Base-by-base conservation (phyloP, 108 stramenopile genomes). In the Skeletonema menzelii region DNA sequence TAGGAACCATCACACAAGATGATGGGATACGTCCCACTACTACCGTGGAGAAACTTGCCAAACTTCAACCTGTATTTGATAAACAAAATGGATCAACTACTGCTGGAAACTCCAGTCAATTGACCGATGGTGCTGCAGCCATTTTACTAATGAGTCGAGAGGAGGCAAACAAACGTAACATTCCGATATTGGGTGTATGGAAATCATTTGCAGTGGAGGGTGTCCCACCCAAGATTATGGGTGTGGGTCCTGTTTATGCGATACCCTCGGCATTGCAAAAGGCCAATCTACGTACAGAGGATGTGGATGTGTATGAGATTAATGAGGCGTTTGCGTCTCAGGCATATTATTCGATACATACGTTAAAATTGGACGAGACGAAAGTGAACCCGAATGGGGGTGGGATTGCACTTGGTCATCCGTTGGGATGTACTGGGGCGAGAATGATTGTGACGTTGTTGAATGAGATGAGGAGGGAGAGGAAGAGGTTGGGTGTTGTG, bases 311-410 rank as follows among this genome's bases (percentile, higher is more conserved):
- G 14, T 97, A 76, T 74, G 98, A 99, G 84, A 90, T 99, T 65
- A 99, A 99, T 74, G 98, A 99, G 84, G 98, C 98, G 4, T 99
- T 99, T 75, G 97, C 97, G 0, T 86, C 87, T 31, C 97, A 97
- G 77, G 92, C 92, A 1, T 72, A 73, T 56, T 94, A 90, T 84
- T 95, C 89, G 38, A 80, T 95, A 11, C 58, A 86, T 47, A 79
- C 82, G 26, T 72, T 97, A 27, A 69, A 71, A 15, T 68, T 97
- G 10, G 40, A 64, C n/a, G 96, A 94, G 76, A n/a, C n/a, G n/a
- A n/a, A n/a, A n/a, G 97, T 98, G 27, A 99, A 99, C 73, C 96
- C 96, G 2, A 92, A 96, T 69, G 98, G 98, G 14, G 97, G 97
- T 26, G 98, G 97, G 19, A 98, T 99, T 72, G 97, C 98, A 7